phyloP scores from a whole-genome alignment of 2,329 filamentous ascomycete genomes.

The Colletotrichum limetticola region DNA sequence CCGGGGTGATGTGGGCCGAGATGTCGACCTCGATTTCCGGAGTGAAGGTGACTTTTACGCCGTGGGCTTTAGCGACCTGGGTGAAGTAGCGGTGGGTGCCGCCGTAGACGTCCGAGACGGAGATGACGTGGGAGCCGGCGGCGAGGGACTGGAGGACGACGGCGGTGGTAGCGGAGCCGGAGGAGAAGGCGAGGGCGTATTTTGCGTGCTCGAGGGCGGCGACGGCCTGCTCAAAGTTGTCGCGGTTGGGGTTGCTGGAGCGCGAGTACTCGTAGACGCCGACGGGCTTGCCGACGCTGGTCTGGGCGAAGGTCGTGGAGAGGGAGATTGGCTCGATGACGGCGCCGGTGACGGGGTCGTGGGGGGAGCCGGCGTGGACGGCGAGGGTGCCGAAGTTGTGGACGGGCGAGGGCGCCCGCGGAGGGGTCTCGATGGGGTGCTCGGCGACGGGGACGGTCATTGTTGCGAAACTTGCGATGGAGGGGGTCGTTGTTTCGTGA shows the following conservation, averaged over 20 bases:
- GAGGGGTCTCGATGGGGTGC: conserved; percentile 44
- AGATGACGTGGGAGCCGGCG: conserved; percentile 91
- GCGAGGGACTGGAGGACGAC: conserved; percentile 93
- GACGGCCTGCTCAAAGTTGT: conserved; percentile 92
- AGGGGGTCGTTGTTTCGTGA: not conserved
- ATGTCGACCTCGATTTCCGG: conserved; percentile 92
- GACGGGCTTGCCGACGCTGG: conserved; percentile 84
- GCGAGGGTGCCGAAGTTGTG: conserved; percentile 92
- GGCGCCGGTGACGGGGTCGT: conserved; percentile 91
- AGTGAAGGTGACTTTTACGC: conserved; percentile 94
- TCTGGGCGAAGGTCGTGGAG: conserved; percentile 96
- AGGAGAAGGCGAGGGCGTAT: conserved; percentile 93
- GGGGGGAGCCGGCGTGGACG: conserved; percentile 91
- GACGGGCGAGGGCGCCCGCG: conserved; percentile 67
- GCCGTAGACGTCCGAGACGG: conserved; percentile 96
- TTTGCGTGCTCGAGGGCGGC: conserved; percentile 93
- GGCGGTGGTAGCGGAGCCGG: conserved; percentile 92
- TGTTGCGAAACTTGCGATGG: conserved; percentile 19
- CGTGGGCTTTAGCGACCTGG: conserved; percentile 93
- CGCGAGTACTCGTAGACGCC: conserved; percentile 94
- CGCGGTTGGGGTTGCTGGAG: conserved; percentile 92
- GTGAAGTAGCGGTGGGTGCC: conserved; percentile 99
- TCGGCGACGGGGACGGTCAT: conserved; percentile 44
- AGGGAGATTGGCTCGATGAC: conserved; percentile 97
- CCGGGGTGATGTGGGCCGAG: conserved; percentile 81